Evolutionary conservation across 2,329 filamentous ascomycete genomes (phyloP).

Genomic region (Trichothecium roseum): DNA sequence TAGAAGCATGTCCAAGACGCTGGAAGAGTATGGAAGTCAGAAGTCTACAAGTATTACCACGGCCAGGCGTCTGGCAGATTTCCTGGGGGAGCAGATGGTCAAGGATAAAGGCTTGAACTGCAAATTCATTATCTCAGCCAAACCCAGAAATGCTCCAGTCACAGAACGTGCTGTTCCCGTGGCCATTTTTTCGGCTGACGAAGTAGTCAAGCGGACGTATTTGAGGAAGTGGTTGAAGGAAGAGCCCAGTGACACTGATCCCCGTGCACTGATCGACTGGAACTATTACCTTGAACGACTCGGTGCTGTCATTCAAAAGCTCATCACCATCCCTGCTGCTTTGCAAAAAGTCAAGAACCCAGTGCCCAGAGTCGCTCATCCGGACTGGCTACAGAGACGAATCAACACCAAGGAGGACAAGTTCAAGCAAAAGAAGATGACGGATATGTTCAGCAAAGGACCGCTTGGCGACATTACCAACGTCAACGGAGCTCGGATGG

Average conservation of each 20-base stretch:
- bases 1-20: constrained; percentile 91
- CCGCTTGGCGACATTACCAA: constrained; percentile 67
- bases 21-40: constrained; percentile 90
- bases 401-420: constrained; percentile 95
- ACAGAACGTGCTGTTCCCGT: constrained; percentile 92
- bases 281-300: constrained; percentile 93
- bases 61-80: constrained; percentile 86
- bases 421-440: constrained; percentile 98
- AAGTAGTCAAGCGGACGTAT: constrained; percentile 77
- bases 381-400: constrained; percentile 89
- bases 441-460: constrained; percentile 68
- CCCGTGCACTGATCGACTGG: constrained; percentile 86
- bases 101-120: constrained; percentile 99
- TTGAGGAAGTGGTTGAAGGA: constrained; percentile 93
- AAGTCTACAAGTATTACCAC: constrained; percentile 99
- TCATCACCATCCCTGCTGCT: constrained; percentile 96
- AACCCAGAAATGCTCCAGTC: constrained; percentile 78
- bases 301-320: constrained; percentile 94
- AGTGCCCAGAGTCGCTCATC: constrained; percentile 84
- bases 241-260: constrained; percentile 84
- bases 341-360: constrained; percentile 92
- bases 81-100: constrained; percentile 95
- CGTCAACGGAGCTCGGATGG: constrained; percentile 41
- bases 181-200: constrained; percentile 92
- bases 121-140: constrained; percentile 96